Percentiles rank a stretch among this genome's conserved stretches.
Evolutionary conservation across 306 rosid genomes (phyloP).

Genomic region (Hippophae gyantsensis): DNA sequence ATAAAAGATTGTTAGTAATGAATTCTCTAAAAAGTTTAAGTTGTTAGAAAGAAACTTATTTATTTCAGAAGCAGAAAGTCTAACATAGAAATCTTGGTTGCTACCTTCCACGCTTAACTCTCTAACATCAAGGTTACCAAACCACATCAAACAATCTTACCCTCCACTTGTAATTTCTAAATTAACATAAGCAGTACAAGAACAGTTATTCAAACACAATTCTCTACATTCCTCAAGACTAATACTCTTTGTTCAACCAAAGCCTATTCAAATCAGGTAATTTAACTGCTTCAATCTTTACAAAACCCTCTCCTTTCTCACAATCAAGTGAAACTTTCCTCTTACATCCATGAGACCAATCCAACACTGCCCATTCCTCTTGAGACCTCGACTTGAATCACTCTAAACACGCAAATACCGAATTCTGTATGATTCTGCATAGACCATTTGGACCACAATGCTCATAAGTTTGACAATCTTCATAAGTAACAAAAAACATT

Average conservation of each 20-base stretch:
- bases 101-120: conserved; percentile 1
- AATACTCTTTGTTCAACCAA: conserved; percentile 19
- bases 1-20: no score
- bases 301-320: conserved; percentile 21
- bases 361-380: conserved; percentile 11
- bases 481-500: conserved; percentile 13
- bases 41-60: neutral
- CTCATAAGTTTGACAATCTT: conserved; percentile 23
- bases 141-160: conserved; percentile 32
- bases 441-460: conserved; percentile 29
- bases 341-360: conserved; percentile 24
- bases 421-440: conserved; percentile 10
- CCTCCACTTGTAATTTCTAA: conserved; percentile 8
- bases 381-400: conserved; percentile 24
- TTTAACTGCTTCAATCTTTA: conserved; percentile 14
- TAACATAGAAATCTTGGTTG: conserved; percentile 22
- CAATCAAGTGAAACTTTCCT: conserved; percentile 23
- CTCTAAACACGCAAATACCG: conserved; percentile 21
- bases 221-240: conserved; percentile 19
- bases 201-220: conserved; percentile 27
- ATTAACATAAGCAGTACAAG: conserved; percentile 36
- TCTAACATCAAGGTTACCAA: conserved; percentile 26
- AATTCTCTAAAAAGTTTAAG: neutral
- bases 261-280: conserved; percentile 25
- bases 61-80: conserved; percentile 27